phyloP scores from a whole-genome alignment of 1,284 basidiomycete species.

The Taiwanofungus camphoratus region DNA sequence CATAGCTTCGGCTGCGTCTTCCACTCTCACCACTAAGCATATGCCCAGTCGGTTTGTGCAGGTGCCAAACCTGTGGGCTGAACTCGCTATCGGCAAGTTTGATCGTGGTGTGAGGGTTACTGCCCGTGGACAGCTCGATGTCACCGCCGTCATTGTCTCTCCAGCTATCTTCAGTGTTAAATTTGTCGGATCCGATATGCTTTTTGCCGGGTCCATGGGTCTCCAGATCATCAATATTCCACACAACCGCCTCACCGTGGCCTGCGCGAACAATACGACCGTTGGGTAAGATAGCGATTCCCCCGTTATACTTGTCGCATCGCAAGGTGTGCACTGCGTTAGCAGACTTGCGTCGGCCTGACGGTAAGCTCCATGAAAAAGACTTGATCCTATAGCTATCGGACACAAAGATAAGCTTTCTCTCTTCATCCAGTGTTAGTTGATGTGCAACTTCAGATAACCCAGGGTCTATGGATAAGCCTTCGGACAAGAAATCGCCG shows the following conservation, averaged over 20 bases:
- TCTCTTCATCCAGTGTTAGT: slow-evolving; percentile 18
- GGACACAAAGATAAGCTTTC: slow-evolving; percentile 22
- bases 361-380: slow-evolving; percentile 12
- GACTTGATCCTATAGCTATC: slow-evolving; percentile 25
- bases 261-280: slow-evolving; percentile 29
- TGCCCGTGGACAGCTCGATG: slow-evolving; percentile 32
- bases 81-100: slow-evolving; percentile 19
- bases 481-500: slow-evolving; percentile 5
- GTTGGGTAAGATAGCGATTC: slow-evolving; percentile 24
- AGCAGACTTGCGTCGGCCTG: slow-evolving; percentile 1
- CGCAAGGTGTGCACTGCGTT: slow-evolving; percentile 28
- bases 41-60: slow-evolving; percentile 22
- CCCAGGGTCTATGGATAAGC: slow-evolving; percentile 10
- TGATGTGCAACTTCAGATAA: slow-evolving; percentile 17
- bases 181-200: slow-evolving; percentile 23
- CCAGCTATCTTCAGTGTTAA: slow-evolving; percentile 20
- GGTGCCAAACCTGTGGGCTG: slow-evolving; percentile 25
- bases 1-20: slow-evolving; percentile 13
- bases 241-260: slow-evolving; percentile 25
- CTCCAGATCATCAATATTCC: slow-evolving; percentile 29
- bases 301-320: slow-evolving; percentile 22
- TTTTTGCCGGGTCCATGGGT: slow-evolving; percentile 27
- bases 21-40: slow-evolving; percentile 26
- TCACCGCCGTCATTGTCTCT: slow-evolving; percentile 24
- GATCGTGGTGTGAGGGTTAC: slow-evolving; percentile 19